These are phyloP conservation scores for Russula abietina DNA, from an alignment of 768 basidiomycete genomes.

Conservation along the genomic window DNA sequence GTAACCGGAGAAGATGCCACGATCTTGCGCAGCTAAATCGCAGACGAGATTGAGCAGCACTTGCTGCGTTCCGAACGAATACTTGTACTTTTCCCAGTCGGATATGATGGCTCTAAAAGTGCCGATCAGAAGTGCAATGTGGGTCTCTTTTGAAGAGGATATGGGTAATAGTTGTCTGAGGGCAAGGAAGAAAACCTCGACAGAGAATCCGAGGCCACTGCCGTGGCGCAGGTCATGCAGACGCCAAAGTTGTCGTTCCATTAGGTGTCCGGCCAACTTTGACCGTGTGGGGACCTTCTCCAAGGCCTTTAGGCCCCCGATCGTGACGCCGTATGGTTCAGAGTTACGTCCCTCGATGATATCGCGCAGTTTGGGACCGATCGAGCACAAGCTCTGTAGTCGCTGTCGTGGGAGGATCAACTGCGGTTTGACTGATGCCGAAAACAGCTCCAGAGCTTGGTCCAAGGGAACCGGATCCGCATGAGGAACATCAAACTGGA, in stretches of 20 bases:
- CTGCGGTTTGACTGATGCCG: not conserved
- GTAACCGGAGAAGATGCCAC: not conserved
- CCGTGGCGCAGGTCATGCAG: not conserved
- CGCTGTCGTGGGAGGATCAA: not conserved
- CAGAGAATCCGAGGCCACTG: conserved; percentile 7
- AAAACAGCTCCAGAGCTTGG: not conserved
- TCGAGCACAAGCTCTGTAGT: not conserved
- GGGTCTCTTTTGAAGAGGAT: not conserved
- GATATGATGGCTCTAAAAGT: conserved; percentile 12
- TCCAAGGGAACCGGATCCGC: not conserved
- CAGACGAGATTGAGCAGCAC: conserved; percentile 28
- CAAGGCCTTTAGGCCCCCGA: not conserved
- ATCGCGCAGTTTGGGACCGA: not conserved
- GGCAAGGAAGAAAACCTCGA: conserved; percentile 13
- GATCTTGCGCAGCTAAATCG: conserved; percentile 7
- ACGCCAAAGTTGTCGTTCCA: conserved; percentile 4
- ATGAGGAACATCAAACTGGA: not conserved
- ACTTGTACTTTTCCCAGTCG: conserved; percentile 4
- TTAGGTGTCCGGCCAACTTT: not conserved
- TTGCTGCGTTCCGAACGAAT: conserved; percentile 15
- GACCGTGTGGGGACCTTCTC: too few relatives aligned
- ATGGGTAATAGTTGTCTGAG: not conserved
- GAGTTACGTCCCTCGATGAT: not conserved
- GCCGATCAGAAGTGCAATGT: conserved; percentile 2
- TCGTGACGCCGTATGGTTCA: not conserved